phyloP scores from a whole-genome alignment of 805 yeast genomes.

The Cyberlindnera petersonii region DNA sequence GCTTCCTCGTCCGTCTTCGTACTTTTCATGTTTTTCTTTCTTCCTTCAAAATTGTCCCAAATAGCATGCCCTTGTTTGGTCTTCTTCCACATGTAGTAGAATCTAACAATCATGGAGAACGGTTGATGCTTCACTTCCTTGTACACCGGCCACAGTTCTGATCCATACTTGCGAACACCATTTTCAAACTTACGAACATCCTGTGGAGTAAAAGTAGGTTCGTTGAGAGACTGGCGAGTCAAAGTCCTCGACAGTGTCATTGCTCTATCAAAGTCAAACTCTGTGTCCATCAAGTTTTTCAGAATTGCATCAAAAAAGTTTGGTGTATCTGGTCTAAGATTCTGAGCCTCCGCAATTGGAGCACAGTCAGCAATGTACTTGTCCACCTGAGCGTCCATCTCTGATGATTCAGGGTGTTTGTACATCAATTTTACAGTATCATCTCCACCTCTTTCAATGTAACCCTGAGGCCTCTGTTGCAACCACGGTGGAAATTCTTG shows the following conservation, averaged over 20 bases:
- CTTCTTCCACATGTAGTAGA: conserved; percentile 90
- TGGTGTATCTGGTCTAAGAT: conserved; percentile 60
- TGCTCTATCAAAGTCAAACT: conserved; percentile 52
- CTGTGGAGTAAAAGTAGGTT: conserved; percentile 66
- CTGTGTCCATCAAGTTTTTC: conserved; percentile 45
- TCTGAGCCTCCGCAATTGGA: conserved; percentile 52
- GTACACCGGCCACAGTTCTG: conserved; percentile 71
- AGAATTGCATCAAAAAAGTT: conserved; percentile 78
- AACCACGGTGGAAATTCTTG: conserved; percentile 68
- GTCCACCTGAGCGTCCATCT: conserved; percentile 37
- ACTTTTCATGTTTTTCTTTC: conserved; percentile 53
- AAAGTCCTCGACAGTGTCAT: conserved; percentile 40
- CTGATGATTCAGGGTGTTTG: conserved; percentile 41
- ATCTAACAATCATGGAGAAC: conserved; percentile 76
- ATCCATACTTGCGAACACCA: conserved; percentile 68
- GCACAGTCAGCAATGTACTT: conserved; percentile 51
- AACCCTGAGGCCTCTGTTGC: conserved; percentile 75
- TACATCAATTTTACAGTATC: conserved; percentile 64
- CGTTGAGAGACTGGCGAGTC: conserved; percentile 58
- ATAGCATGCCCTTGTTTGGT: conserved; percentile 67
- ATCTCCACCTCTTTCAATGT: conserved; percentile 78
- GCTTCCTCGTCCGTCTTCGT: conserved; percentile 24
- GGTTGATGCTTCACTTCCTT: conserved; percentile 72
- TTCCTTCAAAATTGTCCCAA: conserved; percentile 80
- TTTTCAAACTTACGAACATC: conserved; percentile 71